These are phyloP conservation scores for Dunaliella sp. DNA, from an alignment of 139 green algal genomes.

Conservation along the genomic window DNA sequence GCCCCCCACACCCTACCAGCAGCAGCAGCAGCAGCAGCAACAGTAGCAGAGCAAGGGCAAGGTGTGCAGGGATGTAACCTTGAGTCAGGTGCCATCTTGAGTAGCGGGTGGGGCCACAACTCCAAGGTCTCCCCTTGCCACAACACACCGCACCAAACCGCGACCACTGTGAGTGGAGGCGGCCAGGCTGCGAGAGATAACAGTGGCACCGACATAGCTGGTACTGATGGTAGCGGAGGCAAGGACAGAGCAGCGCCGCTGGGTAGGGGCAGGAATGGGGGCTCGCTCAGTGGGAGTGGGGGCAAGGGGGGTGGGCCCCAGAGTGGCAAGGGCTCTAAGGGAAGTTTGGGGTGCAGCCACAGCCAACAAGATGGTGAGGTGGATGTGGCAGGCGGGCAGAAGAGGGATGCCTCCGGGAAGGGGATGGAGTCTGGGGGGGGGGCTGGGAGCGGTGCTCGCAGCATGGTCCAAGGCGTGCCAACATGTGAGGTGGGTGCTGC, in stretches of 20 bases:
- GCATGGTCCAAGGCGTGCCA: neutral
- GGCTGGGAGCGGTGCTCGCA: neutral
- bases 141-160: neutral
- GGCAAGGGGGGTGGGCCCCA: neutral
- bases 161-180: neutral
- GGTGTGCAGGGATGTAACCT: too few relatives aligned
- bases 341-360: neutral
- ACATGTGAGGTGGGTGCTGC: too few relatives aligned
- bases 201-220: neutral
- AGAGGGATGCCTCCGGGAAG: neutral
- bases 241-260: too few relatives aligned
- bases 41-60: neutral
- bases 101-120: too few relatives aligned
- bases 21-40: neutral
- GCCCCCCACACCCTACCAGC: too few relatives aligned
- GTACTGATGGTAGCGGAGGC: too few relatives aligned
- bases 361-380: neutral
- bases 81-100: neutral
- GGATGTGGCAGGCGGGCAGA: too few relatives aligned
- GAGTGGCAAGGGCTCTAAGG: neutral
- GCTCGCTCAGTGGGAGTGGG: neutral
- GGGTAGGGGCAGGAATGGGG: neutral
- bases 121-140: neutral
- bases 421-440: neutral
- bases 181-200: too few relatives aligned